A percentile compares a stretch with the other conserved stretches of the same genome.
These are phyloP conservation scores for Penicillium parvum DNA, from an alignment of 495 filamentous ascomycete species.

Conservation along the genomic window DNA sequence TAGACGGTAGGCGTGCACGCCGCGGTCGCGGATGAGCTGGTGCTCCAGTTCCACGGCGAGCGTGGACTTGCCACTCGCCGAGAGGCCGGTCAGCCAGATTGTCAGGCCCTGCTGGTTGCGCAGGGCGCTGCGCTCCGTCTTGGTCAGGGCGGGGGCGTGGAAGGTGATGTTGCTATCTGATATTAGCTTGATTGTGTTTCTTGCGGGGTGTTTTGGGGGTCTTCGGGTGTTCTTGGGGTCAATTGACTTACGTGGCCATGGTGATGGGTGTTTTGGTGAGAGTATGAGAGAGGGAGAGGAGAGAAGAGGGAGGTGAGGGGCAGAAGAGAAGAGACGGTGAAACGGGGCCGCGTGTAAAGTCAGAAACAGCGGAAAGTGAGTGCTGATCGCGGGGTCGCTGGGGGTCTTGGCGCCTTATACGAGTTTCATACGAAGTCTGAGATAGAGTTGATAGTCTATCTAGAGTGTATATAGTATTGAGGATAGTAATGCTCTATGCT, in stretches of 20 bases:
- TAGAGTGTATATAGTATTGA: background rate
- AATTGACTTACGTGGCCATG: constrained; percentile 45
- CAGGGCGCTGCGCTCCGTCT: constrained; percentile 71
- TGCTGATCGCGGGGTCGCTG: constrained; percentile 19
- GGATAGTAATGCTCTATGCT: no score
- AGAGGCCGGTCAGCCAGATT: constrained; percentile 96
- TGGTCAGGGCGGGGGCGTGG: constrained; percentile 86
- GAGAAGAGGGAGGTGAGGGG: constrained; percentile 5
- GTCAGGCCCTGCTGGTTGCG: constrained; percentile 88
- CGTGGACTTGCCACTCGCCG: constrained; percentile 93
- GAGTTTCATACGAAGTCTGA: background rate
- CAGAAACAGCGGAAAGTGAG: constrained; percentile 15
- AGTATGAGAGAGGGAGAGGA: constrained; percentile 18
- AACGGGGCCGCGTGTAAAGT: constrained; percentile 4
- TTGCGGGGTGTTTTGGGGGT: no score
- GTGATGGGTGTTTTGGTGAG: no score
- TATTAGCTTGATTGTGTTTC: constrained; percentile 10
- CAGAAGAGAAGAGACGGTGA: constrained; percentile 3
- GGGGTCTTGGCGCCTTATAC: constrained; percentile 1
- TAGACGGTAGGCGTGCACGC: constrained; percentile 80
- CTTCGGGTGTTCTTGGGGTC: constrained; percentile 2
- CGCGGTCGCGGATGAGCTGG: constrained; percentile 72
- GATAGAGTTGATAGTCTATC: background rate
- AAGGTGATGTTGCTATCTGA: constrained; percentile 88
- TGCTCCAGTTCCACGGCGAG: constrained; percentile 94